Conservation (phyloP, 108 stramenopile genomes). For the Bacterosira constricta region DNA sequence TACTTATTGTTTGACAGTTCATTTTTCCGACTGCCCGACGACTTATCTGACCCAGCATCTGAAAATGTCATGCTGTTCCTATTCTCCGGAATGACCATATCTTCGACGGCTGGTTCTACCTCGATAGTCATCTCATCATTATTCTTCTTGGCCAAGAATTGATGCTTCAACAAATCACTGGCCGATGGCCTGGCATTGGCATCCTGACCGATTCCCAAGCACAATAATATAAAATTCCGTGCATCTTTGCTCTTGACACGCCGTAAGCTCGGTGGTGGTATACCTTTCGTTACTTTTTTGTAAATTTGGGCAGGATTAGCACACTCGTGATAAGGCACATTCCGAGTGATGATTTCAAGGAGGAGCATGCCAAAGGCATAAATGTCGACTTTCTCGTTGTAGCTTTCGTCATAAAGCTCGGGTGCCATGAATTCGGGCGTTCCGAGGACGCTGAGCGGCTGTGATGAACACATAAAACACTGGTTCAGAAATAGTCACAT, state of each 20-base stretch:
- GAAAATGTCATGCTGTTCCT: conserved; percentile 32
- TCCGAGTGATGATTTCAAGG: conserved; percentile 97
- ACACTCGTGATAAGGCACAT: conserved; percentile 96
- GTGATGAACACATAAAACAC: neutral
- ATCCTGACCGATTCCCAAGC: conserved; percentile 80
- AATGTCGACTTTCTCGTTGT: conserved; percentile 98
- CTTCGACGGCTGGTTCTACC: conserved; percentile 76
- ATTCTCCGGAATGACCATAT: conserved; percentile 60
- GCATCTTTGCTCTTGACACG: conserved; percentile 82
- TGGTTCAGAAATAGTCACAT: too few species aligned
- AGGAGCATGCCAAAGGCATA: conserved; percentile 99
- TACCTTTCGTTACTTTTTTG: conserved; percentile 89
- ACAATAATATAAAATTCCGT: conserved; percentile 84
- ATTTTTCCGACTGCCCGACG: neutral
- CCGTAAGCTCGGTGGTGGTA: conserved; percentile 80
- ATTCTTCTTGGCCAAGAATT: conserved; percentile 73
- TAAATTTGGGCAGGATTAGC: conserved; percentile 94
- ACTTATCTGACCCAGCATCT: conserved; percentile 37
- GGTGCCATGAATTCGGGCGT: conserved; percentile 99
- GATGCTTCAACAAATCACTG: conserved; percentile 73
- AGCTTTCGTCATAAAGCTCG: conserved; percentile 96
- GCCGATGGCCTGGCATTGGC: conserved; percentile 72
- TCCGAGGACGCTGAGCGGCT: conserved; percentile 90
- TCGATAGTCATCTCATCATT: conserved; percentile 81
- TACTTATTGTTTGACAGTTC: conserved; percentile 13